Evolutionary conservation across 2,329 filamentous ascomycete genomes (phyloP), one percentile per base, ranked within the genome.

Genomic region (Grosmannia clavigera): DNA sequence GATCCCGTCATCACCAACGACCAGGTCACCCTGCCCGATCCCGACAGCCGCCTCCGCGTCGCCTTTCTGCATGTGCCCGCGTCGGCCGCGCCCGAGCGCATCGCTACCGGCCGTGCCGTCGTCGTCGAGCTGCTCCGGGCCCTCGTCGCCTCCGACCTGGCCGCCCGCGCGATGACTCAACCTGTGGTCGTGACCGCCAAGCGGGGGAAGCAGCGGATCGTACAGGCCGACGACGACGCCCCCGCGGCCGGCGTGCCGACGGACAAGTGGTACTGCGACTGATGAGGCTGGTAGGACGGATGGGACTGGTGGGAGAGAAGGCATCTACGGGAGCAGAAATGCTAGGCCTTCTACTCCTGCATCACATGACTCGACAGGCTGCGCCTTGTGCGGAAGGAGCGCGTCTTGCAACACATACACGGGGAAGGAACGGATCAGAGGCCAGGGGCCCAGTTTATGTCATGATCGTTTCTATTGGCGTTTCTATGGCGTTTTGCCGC

Each of bases 61-160:
- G 71, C 85, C 2, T 92, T 92, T 69, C 72, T 91, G 58, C 88
- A 92, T 70, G 87, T 92, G 1, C 88, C 88, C 0, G 77, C 81
- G 7, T 77, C 81, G 31, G 75, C 78, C 10, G 77, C 81, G 27
- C 74, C 81, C 43, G 71, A 73, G 25, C 72, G 72, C 19, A 66
- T 86, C 12, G 68, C 69, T 29, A 72, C 69, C 3, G 84, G 83
- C 3, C 74, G 73, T n/a, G 75, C 80, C 61, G 68, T 85, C 43
- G 72, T 76, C 2, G 58, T 82, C 53, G 78, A 80, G 65, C 68
- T 86, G 62, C 78, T 86, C 60, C 73, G 80, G 63, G 76, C 81
- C 9, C 74, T 86, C 61, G 80, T 77, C 31, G 80, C 83, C 71
- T 78, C 76, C 65, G 77, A 80, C 67, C 56, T 73, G 58, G 62